Evolutionary conservation across 371 early-diverging fungal genomes (phyloP).

Genomic region (Blakeslea trispora): DNA sequence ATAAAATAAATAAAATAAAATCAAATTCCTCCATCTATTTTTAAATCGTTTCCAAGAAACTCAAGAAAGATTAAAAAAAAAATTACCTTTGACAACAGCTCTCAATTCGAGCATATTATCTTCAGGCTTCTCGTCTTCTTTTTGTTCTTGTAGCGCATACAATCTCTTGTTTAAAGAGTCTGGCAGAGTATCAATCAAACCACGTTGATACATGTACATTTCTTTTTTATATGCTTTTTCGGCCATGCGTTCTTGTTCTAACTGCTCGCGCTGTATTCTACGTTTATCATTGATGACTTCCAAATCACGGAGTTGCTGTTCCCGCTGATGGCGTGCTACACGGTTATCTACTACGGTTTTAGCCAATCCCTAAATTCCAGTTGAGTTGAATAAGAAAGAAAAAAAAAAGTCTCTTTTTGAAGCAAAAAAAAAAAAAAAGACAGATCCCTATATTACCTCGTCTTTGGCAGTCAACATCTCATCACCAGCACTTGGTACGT

Average conservation of each 20-base stretch:
- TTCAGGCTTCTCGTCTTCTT: conserved; percentile 24
- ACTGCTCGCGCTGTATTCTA: conserved; percentile 55
- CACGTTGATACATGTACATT: conserved; percentile 71
- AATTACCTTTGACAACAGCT: conserved; percentile 61
- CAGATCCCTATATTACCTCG: conserved; percentile 44
- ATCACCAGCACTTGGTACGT: conserved; percentile 90
- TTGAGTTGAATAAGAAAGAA: too few species aligned
- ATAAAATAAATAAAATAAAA: conserved; percentile 22
- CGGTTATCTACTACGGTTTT: conserved; percentile 78
- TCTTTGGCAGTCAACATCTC: conserved; percentile 76
- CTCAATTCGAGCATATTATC: conserved; percentile 52
- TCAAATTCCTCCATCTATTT: not conserved
- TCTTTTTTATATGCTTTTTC: conserved; percentile 62
- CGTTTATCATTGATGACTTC: conserved; percentile 82
- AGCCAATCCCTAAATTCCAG: conserved; percentile 70
- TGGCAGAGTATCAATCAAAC: conserved; percentile 58
- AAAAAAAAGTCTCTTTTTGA: too few species aligned
- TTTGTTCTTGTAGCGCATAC: conserved; percentile 39
- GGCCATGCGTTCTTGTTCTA: conserved; percentile 64
- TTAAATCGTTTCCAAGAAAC: not conserved
- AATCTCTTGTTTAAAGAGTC: conserved; percentile 51
- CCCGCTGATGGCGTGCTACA: conserved; percentile 57
- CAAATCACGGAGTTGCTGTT: conserved; percentile 64
- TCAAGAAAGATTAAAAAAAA: conserved; percentile 12
- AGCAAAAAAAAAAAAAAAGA: too few species aligned